phyloP scores from a whole-genome alignment of 23 red algal species.

The Agarophyton chilense region DNA sequence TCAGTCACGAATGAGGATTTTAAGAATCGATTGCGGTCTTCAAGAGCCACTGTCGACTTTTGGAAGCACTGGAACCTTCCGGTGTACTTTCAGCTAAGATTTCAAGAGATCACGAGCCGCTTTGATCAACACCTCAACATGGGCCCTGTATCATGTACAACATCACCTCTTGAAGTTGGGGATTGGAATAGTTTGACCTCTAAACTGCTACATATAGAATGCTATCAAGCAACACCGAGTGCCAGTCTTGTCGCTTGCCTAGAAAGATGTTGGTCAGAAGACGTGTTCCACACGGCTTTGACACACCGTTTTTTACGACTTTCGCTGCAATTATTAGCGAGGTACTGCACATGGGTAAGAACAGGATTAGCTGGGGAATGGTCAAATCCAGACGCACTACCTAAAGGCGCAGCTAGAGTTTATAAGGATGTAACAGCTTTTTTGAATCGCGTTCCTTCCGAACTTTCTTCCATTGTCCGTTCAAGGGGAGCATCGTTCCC shows the following conservation, averaged over 20 bases:
- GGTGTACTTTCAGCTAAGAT: constrained; percentile 89
- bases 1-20: constrained; percentile 30
- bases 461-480: constrained; percentile 59
- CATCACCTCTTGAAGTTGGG: not conserved
- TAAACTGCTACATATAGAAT: constrained; percentile 39
- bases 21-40: not conserved
- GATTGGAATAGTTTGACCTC: not conserved
- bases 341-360: constrained; percentile 75
- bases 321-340: constrained; percentile 69
- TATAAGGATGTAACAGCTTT: constrained; percentile 60
- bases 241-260: constrained; percentile 47
- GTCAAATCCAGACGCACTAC: constrained; percentile 34
- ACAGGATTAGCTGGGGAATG: constrained; percentile 77
- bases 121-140: constrained; percentile 52
- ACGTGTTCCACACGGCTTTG: constrained; percentile 66
- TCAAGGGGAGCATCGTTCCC: constrained; percentile 6
- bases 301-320: constrained; percentile 75
- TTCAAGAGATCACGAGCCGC: constrained; percentile 74
- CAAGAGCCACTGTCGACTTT: constrained; percentile 53
- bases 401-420: constrained; percentile 57
- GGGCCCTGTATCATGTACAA: constrained; percentile 21
- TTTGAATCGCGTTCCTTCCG: constrained; percentile 47
- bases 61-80: constrained; percentile 82
- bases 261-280: constrained; percentile 63
- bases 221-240: constrained; percentile 66